Evolutionary conservation across 75 land plant genomes (phyloP), one percentile per base, ranked within the genome.

Genomic region (Pseudotsuga menziesii): DNA sequence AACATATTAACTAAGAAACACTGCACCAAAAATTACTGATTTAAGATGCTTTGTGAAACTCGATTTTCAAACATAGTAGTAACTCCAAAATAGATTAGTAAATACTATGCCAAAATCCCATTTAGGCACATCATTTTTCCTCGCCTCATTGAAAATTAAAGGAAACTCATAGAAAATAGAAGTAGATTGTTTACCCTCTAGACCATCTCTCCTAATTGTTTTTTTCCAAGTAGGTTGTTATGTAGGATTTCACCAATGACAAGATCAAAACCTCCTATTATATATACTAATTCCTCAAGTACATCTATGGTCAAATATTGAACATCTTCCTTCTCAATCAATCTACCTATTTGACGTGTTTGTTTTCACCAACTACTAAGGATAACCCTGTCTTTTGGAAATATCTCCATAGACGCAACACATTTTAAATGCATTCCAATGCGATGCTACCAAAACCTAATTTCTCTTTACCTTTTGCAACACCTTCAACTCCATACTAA

Each of bases 171-270:
- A 97, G 60, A 97, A 97, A 0, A 94, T 75, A 16, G 83, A 57
- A n/a, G n/a, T n/a, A 4, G 98, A 86, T 15, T 89, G 87, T 58
- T 81, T 76, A 8, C 95, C 99, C 61, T 85, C 88, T 16, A 96
- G 84, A 0, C 99, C 99, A 81, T 85, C 87, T 4, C 96, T 76
- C 74, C 83, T 81, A 4, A 83, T 72, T 22, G 90, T 77, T 96
- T 93, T 76, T 93, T 86, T 8, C 94, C 96, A 2, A 92, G 76
- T 0, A 95, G 88, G 77, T 95, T 93, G 29, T 91, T 95, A 76
- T 96, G 93, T 4, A 96, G 98, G 61, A 90, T 88, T 7, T 96
- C 98, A 35, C 98, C 98, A 61, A 95, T 72, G 16, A 95, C 78
- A 2, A 95, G 80, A 81, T 95, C 97, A 77, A 95, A 95, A 11